A percentile compares a stretch with the other conserved stretches of the same genome.
Evolutionary conservation across 768 basidiomycete species (phyloP).

Genomic region (Trametes punicea): DNA sequence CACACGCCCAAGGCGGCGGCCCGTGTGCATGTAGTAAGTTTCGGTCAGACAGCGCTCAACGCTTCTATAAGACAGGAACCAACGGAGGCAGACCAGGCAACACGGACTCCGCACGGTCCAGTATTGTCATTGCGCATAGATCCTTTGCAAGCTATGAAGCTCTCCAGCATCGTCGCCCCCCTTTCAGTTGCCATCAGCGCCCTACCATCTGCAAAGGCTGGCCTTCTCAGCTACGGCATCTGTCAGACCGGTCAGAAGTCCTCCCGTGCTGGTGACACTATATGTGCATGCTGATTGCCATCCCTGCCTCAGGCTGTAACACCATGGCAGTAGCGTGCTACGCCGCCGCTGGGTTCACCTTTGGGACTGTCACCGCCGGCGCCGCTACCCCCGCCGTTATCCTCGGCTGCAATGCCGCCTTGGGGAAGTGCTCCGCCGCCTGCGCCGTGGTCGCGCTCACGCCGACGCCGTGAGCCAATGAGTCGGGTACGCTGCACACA

Average conservation of each 20-base stretch:
- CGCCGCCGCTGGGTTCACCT: conserved; percentile 25
- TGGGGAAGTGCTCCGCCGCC: conserved; percentile 39
- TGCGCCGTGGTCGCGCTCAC: conserved; percentile 38
- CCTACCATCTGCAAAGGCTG: conserved; percentile 21
- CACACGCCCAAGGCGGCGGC: too few species aligned
- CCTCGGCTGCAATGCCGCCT: conserved; percentile 40
- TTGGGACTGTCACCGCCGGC: conserved; percentile 41
- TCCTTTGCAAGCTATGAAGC: conserved; percentile 20
- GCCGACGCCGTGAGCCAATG: conserved; percentile 34
- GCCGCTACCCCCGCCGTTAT: conserved; percentile 35
- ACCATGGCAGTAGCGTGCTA: conserved; percentile 7
- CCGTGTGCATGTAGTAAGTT: too few species aligned
- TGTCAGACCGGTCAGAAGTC: conserved; percentile 39
- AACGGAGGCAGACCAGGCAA: background rate
- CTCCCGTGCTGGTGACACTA: background rate
- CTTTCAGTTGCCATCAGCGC: conserved; percentile 1
- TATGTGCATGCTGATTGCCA: background rate
- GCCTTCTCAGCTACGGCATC: conserved; percentile 37
- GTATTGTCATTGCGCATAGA: background rate
- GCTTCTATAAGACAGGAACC: too few species aligned
- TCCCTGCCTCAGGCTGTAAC: conserved; percentile 1
- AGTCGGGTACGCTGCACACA: background rate
- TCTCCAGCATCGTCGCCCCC: conserved; percentile 1
- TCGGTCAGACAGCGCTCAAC: too few species aligned
- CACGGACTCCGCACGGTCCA: background rate